Base-by-base conservation (phyloP, 768 basidiomycete genomes). In the Termitomyces sp. region DNA sequence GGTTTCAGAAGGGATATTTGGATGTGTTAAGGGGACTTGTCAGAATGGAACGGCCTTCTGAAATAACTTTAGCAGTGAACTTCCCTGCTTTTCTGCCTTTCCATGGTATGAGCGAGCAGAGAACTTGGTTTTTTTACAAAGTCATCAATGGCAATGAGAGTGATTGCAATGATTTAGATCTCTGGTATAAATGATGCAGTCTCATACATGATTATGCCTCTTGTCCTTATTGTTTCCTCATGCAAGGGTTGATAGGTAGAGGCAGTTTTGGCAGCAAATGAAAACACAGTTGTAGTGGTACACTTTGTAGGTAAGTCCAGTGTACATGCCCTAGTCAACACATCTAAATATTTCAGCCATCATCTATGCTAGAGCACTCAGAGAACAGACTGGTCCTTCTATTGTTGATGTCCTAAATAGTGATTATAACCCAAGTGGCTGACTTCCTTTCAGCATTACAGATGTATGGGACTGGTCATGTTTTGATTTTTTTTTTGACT, bases 361-460 rank as follows among this genome's bases (percentile, higher is more conserved):
- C 17, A 62, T 83, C 15, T 79, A 75, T 53, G 79, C 80, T 14
- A 82, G 84, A n/a, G 70, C 70, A 9, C 68, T 72, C 12, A 92
- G 92, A 19, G 85, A 88, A 64, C 89, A 95, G 70, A 83, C 86
- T 0, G 90, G 91, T 0, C 87, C 86, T 57, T 77, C 82, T 2
- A 77, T 95, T 15, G 79, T 86, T 14, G 90, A 93, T 61, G 78
- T 96, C n/a, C 66, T 94, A 5, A 91, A 83, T 58, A 93, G 91
- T 0, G 70, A 70, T 22, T 84, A 83, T 66, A 93, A 91, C 64
- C 93, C 92, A 0, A 81, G 80, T 55, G 87, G 84, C 12, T 77
- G 84, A 42, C 67, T 88, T n/a, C 83, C 85, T 0, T 87, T 84
- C 64, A 84, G 88, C 11, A 87, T 94, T 62, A 86, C 84, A 2